A percentile compares a stretch with the other conserved stretches of the same genome.
Evolutionary conservation across 352 stramenopile species (phyloP).

Genomic region (Pilasporangium apinafurcum): DNA sequence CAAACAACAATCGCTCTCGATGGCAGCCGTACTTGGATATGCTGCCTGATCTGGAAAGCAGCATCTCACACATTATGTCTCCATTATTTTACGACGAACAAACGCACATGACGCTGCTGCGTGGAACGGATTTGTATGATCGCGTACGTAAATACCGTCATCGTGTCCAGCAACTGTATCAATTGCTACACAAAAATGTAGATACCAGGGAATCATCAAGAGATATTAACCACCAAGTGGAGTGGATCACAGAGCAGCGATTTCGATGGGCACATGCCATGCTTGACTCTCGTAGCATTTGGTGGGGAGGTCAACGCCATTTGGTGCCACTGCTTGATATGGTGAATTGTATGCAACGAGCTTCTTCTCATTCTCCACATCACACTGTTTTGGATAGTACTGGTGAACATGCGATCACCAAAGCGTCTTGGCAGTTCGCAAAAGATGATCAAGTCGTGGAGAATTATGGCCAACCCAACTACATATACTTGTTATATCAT

Average conservation of each 20-base stretch:
- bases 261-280: conserved; percentile 85
- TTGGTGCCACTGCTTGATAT: conserved; percentile 93
- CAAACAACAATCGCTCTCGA: conserved; percentile 16
- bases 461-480: conserved; percentile 92
- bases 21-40: conserved; percentile 88
- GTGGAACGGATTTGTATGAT: conserved; percentile 29
- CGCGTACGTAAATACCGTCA: conserved; percentile 30
- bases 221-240: background rate
- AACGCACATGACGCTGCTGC: conserved; percentile 44
- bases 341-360: conserved; percentile 84
- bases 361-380: conserved; percentile 39
- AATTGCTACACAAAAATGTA: conserved; percentile 1
- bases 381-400: conserved; percentile 25
- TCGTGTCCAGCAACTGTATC: conserved; percentile 10
- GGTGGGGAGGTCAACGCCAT: conserved; percentile 87
- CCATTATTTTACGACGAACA: conserved; percentile 43
- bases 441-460: conserved; percentile 82
- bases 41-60: conserved; percentile 35
- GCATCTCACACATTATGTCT: conserved; percentile 16
- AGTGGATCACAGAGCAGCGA: conserved; percentile 47
- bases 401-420: conserved; percentile 52
- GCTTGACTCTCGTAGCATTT: conserved; percentile 90
- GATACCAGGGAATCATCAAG: no score
- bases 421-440: conserved; percentile 57
- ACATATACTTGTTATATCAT: conserved; percentile 92